These are phyloP conservation scores for Salvia splendens DNA, from an alignment of 257 asterid genomes.

Conservation along the genomic window DNA sequence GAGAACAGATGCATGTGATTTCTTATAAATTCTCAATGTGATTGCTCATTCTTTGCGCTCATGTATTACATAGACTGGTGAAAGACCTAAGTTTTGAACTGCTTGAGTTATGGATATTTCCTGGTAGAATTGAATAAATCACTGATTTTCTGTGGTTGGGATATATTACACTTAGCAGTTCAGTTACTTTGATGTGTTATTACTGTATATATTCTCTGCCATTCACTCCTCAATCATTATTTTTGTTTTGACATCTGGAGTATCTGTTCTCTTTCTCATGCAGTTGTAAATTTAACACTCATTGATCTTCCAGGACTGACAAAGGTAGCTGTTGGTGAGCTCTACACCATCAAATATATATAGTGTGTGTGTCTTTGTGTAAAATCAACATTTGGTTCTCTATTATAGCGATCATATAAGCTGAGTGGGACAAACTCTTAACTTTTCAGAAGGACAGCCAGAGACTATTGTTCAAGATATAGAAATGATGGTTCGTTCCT, in stretches of 20 bases:
- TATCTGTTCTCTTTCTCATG: constrained; percentile 32
- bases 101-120: constrained; percentile 8
- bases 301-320: constrained; percentile 98
- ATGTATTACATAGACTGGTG: constrained; percentile 18
- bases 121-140: neutral
- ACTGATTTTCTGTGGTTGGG: too few species aligned
- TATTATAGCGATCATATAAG: constrained; percentile 30
- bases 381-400: neutral
- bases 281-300: constrained; percentile 92
- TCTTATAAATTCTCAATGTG: constrained; percentile 8
- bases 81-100: neutral
- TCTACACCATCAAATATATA: constrained; percentile 29
- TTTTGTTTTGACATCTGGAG: constrained; percentile 18
- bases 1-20: constrained; percentile 8
- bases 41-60: constrained; percentile 14
- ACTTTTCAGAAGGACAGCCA: constrained; percentile 83
- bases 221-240: constrained; percentile 3
- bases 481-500: constrained; percentile 95
- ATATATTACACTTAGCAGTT: too few species aligned
- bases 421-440: constrained; percentile 23
- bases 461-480: constrained; percentile 90
- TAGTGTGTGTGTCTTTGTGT: neutral
- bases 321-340: constrained; percentile 96
- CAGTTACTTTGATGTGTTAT: neutral
- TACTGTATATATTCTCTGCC: constrained; percentile 8